Evolutionary conservation across 495 filamentous ascomycete genomes (phyloP).

Genomic region (Parathielavia appendiculata): DNA sequence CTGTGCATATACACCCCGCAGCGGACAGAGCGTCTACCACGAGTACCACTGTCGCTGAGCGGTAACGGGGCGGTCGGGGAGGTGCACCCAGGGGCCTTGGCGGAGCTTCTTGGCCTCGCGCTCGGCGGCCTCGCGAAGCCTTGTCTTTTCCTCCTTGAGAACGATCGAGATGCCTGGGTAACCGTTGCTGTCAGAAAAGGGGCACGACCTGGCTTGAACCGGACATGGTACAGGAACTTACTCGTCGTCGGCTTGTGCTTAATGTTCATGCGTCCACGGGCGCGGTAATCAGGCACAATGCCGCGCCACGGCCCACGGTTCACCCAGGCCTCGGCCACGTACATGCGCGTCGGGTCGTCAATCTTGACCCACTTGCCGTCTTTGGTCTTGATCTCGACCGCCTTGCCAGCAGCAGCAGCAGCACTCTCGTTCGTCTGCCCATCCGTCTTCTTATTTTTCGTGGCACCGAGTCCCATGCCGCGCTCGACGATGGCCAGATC

Average conservation of each 20-base stretch:
- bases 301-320: constrained; percentile 60
- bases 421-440: background rate
- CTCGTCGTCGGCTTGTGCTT: constrained; percentile 30
- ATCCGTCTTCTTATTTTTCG: no score
- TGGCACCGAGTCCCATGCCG: constrained; percentile 83
- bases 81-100: constrained; percentile 72
- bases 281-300: constrained; percentile 55
- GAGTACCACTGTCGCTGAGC: constrained; percentile 82
- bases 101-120: constrained; percentile 63
- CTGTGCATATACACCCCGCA: background rate
- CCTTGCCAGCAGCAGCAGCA: constrained; percentile 12
- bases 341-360: constrained; percentile 66
- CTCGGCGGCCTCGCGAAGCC: constrained; percentile 72
- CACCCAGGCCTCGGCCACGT: constrained; percentile 89
- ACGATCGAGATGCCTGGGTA: constrained; percentile 66
- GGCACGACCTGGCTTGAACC: background rate
- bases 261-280: constrained; percentile 58
- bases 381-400: constrained; percentile 46
- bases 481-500: constrained; percentile 69
- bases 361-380: constrained; percentile 59
- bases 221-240: background rate
- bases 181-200: background rate
- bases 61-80: constrained; percentile 72
- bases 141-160: constrained; percentile 88
- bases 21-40: constrained; percentile 55